phyloP scores from a whole-genome alignment of 2,329 filamentous ascomycete genomes.

The Monosporascus sp. region DNA sequence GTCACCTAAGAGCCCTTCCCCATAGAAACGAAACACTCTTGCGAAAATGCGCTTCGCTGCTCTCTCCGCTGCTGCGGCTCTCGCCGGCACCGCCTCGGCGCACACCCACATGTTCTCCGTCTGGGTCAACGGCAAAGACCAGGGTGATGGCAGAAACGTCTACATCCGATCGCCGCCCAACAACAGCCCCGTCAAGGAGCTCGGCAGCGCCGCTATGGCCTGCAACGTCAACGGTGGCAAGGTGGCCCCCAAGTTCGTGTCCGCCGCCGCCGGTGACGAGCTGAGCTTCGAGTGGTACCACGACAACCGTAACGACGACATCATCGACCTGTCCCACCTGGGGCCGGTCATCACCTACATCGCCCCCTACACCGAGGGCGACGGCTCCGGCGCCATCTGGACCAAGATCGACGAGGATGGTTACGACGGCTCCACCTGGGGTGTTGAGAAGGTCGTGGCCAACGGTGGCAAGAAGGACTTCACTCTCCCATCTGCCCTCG shows the following conservation, averaged over 20 bases:
- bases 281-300: conserved; percentile 47
- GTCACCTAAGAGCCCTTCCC: not conserved
- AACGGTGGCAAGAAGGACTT: conserved; percentile 45
- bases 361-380: conserved; percentile 34
- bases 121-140: conserved; percentile 42
- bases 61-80: conserved; percentile 24
- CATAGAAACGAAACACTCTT: conserved; percentile 28
- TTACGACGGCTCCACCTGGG: conserved; percentile 36
- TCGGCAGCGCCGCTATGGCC: conserved; percentile 33
- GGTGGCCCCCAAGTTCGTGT: conserved; percentile 32
- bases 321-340: conserved; percentile 47
- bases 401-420: conserved; percentile 37
- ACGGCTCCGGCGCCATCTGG: conserved; percentile 47
- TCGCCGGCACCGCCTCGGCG: conserved; percentile 34
- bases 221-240: conserved; percentile 39
- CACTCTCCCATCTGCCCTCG: conserved; percentile 39
- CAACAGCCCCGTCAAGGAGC: conserved; percentile 42
- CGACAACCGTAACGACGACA: conserved; percentile 43
- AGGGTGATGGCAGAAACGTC: conserved; percentile 33
- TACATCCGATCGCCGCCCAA: conserved; percentile 40
- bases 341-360: conserved; percentile 51
- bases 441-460: conserved; percentile 39
- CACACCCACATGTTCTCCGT: conserved; percentile 43
- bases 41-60: conserved; percentile 26
- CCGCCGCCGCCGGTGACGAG: conserved; percentile 42